phyloP scores from a whole-genome alignment of 1,139 yeast genomes.

The Yamadazyma friedrichii region DNA sequence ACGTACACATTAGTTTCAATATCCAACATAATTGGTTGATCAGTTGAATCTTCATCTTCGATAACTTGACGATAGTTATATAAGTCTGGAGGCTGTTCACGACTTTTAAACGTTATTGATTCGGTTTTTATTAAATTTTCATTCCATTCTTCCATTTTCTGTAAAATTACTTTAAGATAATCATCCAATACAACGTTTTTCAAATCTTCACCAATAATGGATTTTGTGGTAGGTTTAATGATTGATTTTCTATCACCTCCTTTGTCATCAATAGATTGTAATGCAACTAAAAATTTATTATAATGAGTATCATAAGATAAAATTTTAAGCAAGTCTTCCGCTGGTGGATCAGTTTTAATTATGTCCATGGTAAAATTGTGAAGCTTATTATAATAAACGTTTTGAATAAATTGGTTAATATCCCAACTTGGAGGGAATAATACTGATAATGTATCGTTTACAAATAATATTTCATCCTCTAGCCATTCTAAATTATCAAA shows the following conservation, averaged over 20 bases:
- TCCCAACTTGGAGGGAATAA: conserved; percentile 74
- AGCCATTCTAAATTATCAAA: conserved; percentile 80
- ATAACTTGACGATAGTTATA: conserved; percentile 40
- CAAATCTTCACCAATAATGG: conserved; percentile 70
- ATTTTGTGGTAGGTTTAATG: conserved; percentile 40
- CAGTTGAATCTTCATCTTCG: conserved; percentile 45
- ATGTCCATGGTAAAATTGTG: conserved; percentile 62
- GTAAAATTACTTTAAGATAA: conserved; percentile 64
- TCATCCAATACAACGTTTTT: conserved; percentile 64
- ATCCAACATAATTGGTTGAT: conserved; percentile 60
- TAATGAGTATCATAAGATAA: conserved; percentile 77
- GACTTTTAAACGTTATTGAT: conserved; percentile 54
- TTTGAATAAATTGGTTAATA: conserved; percentile 59
- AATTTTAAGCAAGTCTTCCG: conserved; percentile 59
- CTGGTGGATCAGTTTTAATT: conserved; percentile 72
- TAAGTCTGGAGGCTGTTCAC: conserved; percentile 71
- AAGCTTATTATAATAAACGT: conserved; percentile 66
- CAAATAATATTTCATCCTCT: conserved; percentile 72
- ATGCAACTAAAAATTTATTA: conserved; percentile 33
- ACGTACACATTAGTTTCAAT: conserved; percentile 73
- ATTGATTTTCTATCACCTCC: conserved; percentile 25
- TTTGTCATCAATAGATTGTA: conserved; percentile 20
- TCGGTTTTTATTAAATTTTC: conserved; percentile 64
- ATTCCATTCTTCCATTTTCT: conserved; percentile 83
- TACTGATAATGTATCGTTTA: conserved; percentile 55